Percentiles rank a stretch among this genome's conserved stretches.
Conservation (phyloP, 163 green algal genomes). For the Scenedesmus sp. region DNA sequence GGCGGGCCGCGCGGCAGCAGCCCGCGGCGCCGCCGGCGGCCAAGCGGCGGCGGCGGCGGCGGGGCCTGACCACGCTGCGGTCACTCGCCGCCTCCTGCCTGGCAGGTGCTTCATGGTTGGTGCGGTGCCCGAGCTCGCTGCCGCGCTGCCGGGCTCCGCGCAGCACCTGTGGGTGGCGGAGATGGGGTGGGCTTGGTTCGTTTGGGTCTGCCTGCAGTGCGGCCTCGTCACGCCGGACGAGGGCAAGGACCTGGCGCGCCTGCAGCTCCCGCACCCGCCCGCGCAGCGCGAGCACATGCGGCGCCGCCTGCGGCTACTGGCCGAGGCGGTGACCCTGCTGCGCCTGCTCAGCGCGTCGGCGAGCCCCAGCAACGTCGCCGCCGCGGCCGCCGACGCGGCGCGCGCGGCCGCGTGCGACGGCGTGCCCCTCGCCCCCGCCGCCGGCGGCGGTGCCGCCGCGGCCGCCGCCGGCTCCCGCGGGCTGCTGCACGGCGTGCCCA, state of each 20-base stretch:
- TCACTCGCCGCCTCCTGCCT: no score
- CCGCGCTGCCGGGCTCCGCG: not conserved
- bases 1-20: no score
- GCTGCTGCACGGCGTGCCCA: not conserved
- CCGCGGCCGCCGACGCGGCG: slow-evolving; percentile 1
- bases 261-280: slow-evolving; percentile 19
- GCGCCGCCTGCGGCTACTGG: not conserved
- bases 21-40: no score
- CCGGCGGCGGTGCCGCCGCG: no score
- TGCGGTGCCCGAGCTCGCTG: slow-evolving; percentile 12
- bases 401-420: not conserved
- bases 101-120: slow-evolving; percentile 38
- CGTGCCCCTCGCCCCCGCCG: not conserved
- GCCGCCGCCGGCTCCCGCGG: not conserved
- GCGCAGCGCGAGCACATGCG: not conserved
- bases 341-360: slow-evolving; percentile 5
- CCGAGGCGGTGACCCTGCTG: not conserved
- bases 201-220: not conserved
- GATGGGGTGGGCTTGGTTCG: not conserved
- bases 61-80: no score
- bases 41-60: no score
- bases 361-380: slow-evolving; percentile 8
- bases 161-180: not conserved
- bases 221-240: slow-evolving; percentile 3
- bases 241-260: not conserved